Evolutionary conservation across 163 green algal species (phyloP).

Genomic region (Volvox carteri): DNA sequence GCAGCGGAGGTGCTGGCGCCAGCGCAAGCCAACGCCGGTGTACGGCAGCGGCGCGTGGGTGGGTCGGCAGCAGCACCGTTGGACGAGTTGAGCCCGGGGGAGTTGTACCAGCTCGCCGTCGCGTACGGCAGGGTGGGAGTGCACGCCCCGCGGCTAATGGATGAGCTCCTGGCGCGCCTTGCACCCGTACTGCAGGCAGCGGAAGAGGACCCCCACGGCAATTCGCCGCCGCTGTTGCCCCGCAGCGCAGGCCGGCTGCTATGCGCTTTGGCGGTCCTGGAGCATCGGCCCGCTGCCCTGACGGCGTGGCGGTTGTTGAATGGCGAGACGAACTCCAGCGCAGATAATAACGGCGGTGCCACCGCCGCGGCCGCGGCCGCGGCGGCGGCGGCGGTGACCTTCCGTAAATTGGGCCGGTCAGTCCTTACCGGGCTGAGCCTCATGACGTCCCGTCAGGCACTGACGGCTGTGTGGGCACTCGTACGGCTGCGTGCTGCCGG

Average conservation of each 20-base stretch:
- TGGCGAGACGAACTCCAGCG: too few relatives aligned
- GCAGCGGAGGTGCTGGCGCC: slow-evolving; percentile 9
- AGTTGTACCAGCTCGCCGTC: not conserved
- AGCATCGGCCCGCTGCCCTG: not conserved
- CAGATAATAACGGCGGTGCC: not conserved
- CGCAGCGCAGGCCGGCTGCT: not conserved
- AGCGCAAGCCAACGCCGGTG: not conserved
- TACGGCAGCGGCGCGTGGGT: not conserved
- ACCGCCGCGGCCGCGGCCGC: not conserved
- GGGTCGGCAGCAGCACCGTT: not conserved
- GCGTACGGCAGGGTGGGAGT: slow-evolving; percentile 35
- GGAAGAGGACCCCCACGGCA: too few relatives aligned
- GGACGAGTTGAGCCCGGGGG: not conserved
- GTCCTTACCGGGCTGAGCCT: not conserved
- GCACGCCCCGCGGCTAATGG: not conserved
- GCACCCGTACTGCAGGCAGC: not conserved
- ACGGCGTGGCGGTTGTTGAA: too few relatives aligned
- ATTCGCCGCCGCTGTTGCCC: not conserved
- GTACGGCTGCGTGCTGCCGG: not conserved
- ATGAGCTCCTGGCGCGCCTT: not conserved
- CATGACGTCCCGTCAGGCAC: not conserved
- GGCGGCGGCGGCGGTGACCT: not conserved
- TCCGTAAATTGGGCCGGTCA: not conserved
- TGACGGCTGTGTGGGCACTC: slow-evolving; percentile 21
- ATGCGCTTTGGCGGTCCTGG: not conserved